Conservation (phyloP, 169 alveolate species). For the Eimeria falciformis region DNA sequence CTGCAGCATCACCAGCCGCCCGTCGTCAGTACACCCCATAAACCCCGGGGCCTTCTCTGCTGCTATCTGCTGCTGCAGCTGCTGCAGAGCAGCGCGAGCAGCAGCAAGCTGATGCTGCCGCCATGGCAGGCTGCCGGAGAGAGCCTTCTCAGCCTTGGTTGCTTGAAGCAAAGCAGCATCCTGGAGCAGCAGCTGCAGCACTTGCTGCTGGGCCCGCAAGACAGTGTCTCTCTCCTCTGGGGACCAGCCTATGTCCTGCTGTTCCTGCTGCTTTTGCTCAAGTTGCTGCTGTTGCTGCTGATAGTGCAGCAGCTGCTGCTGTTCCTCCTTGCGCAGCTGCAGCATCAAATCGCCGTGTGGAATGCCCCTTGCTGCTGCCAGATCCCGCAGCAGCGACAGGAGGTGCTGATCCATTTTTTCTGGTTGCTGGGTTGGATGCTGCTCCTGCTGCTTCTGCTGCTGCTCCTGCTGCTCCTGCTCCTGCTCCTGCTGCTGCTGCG, state of each 20-base stretch:
- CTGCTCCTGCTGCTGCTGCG: background rate
- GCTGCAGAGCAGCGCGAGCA: background rate
- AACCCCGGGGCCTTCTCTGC: background rate
- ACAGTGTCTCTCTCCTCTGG: background rate
- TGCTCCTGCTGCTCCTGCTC: background rate
- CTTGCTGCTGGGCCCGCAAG: background rate
- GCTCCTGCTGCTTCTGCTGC: slow-evolving; percentile 42
- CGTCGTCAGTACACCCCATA: background rate
- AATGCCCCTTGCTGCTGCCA: background rate
- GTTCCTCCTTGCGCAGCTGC: background rate
- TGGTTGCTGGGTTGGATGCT: background rate
- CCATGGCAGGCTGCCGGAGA: slow-evolving; percentile 13
- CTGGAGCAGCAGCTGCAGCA: slow-evolving; percentile 1
- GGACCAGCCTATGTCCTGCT: slow-evolving; percentile 16
- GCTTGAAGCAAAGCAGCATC: background rate
- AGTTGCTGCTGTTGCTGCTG: slow-evolving; percentile 3
- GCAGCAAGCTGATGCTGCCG: background rate
- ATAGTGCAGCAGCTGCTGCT: background rate
- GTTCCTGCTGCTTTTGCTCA: slow-evolving; percentile 16
- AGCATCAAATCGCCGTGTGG: background rate
- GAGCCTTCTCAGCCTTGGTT: background rate
- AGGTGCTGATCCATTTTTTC: background rate
- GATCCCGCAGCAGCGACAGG: slow-evolving; percentile 3
- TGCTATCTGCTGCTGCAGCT: background rate
- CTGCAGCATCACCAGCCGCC: background rate